Conservation (phyloP, 2,329 filamentous ascomycete species). For the Cryphonectria nitschkei region DNA sequence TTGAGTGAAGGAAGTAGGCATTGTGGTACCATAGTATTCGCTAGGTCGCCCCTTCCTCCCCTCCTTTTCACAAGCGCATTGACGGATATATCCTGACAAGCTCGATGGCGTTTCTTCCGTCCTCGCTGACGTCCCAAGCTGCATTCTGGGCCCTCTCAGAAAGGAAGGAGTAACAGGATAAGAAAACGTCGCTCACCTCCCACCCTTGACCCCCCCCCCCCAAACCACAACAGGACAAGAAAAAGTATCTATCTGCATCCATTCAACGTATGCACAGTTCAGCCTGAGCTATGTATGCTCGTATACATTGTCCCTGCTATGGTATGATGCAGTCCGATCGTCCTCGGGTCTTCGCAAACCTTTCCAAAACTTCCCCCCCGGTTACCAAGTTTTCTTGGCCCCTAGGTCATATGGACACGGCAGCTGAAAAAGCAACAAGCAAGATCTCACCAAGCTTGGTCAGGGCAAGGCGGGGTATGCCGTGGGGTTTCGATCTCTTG, state of each 20-base stretch:
- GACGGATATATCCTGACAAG: background rate
- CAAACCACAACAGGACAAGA: background rate
- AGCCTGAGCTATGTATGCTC: background rate
- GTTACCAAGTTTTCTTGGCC: background rate
- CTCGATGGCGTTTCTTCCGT: background rate
- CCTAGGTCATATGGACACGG: background rate
- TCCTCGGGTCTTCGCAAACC: background rate
- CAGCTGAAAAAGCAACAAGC: conserved; percentile 2
- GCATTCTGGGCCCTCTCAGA: background rate
- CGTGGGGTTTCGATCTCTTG: conserved; percentile 7
- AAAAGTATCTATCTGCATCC: background rate
- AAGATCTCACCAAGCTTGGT: conserved; percentile 2
- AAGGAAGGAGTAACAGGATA: background rate
- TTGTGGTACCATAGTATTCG: background rate
- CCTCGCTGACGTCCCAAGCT: background rate
- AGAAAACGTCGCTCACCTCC: background rate
- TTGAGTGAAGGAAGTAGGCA: background rate
- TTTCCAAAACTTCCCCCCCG: background rate
- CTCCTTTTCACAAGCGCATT: background rate
- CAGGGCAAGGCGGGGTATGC: background rate
- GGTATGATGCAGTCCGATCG: background rate
- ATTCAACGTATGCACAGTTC: background rate
- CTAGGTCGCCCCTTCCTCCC: background rate
- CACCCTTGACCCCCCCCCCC: too few relatives aligned
- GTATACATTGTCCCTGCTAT: background rate